Evolutionary conservation across 1,284 basidiomycete genomes (phyloP), one percentile per base, ranked within the genome.

Genomic region (Salmacisia buchloeana): DNA sequence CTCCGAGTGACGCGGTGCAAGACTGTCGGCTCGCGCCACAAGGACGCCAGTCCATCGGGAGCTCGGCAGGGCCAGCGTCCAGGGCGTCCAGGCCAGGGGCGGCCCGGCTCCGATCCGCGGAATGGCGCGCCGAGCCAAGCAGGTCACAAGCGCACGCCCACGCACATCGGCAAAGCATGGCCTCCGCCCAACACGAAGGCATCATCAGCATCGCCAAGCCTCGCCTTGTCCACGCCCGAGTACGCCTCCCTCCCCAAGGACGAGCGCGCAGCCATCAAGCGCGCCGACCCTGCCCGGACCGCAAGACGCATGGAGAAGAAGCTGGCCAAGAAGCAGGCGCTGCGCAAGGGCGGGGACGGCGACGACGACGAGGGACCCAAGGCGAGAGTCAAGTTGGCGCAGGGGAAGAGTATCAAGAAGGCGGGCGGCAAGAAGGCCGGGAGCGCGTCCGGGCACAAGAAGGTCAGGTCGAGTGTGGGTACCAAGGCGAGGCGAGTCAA

Each of bases 1-100:
- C 63, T 79, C 35, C 69, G 77, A 2, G 66, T 78, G 1, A 68
- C 74, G 27, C 66, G 74, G 27, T 79, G 77, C 72, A 78, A 78
- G 65, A 61, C 35, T 18, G 21, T 38, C 56, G n/a, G 34, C 33
- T 3, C n/a, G n/a, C n/a, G n/a, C 35, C 23, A 23, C 34, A 38
- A 15, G 27, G 54, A 58, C 33, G 35, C n/a, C 9, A 23, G 35
- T 13, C n/a, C 12, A 18, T 13, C 9, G 3, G 54, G 36, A 10
- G 9, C 36, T 39, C 10, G 36, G 10, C n/a, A 9, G 9, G 36
- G 36, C 36, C 36, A 39, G 10, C 36, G 36, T n/a, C 36, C 36
- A 39, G 10, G 36, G 36, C 36, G 9, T 10, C 36, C 36, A 38
- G 10, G 36, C 9, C 9, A 58, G 7, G 9, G 25, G 21, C n/a